These are phyloP conservation scores for Trypanosoma brucei DNA, from an alignment of 208 protist species.

Conservation along the genomic window DNA sequence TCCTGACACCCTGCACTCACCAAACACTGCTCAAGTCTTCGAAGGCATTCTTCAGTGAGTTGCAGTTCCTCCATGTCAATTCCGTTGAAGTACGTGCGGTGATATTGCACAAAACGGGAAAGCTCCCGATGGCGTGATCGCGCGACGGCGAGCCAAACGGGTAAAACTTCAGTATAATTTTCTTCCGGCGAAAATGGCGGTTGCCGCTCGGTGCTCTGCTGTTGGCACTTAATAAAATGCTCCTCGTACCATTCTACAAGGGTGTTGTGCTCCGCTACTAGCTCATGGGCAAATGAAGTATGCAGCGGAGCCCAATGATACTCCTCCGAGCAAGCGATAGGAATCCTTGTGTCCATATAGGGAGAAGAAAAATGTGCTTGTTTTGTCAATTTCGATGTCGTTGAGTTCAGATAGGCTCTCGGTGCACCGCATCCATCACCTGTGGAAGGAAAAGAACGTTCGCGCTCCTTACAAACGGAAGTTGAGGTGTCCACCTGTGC, in stretches of 20 bases:
- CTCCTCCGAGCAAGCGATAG: constrained; percentile 4
- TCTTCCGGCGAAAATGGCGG: too few species aligned
- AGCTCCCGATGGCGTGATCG: not conserved
- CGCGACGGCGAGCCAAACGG: not conserved
- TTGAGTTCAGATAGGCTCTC: too few species aligned
- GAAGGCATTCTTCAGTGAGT: not conserved
- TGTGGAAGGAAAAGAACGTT: too few species aligned
- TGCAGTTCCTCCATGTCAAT: not conserved
- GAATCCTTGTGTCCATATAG: not conserved
- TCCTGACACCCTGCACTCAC: too few species aligned
- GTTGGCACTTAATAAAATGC: too few species aligned
- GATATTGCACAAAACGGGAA: not conserved
- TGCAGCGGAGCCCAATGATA: constrained; percentile 21
- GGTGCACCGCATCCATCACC: too few species aligned
- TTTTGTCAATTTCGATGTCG: not conserved
- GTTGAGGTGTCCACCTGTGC: too few species aligned
- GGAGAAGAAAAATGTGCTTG: not conserved
- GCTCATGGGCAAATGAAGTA: constrained; percentile 2
- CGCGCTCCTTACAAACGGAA: too few species aligned
- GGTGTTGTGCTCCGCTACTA: constrained; percentile 11
- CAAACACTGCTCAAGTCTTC: not conserved
- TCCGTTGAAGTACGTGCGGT: not conserved
- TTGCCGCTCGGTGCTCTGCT: too few species aligned
- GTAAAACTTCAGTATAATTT: not conserved
- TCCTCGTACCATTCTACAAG: constrained; percentile 11